Evolutionary conservation across 345 rosid species (phyloP), one percentile per base, ranked within the genome.

Genomic region (Citrus maxima): DNA sequence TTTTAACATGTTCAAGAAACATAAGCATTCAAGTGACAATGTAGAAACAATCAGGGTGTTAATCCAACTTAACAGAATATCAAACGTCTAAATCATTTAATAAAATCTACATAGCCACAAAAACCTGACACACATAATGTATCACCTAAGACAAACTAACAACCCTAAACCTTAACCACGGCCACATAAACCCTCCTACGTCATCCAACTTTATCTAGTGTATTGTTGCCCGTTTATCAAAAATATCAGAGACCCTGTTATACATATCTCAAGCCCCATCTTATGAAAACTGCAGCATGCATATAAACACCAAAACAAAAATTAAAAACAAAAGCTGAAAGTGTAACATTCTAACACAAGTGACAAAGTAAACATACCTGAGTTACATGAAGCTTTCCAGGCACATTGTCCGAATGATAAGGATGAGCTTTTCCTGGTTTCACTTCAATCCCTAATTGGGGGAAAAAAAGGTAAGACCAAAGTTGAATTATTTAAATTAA

Each of bases 381-480:
- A 6, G 99, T 97, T 14, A 94, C 72, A 74, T 86, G 92, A 75
- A 97, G 93, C 83, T 68, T 90, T 74, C 97, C 97, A 28, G 82
- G 76, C 42, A 91, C 91, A 78, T 82, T 87, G 49, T 81, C 86
- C 3, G 93, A 93, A 75, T 85, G 82, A 75, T 82, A 90, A 58
- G 94, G 86, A 74, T 90, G 89, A 40, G 94, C 91, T 76, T 90
- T 88, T 46, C 92, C 97, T 13, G 99, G 96, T 87, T 93, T 91
- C 82, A 97, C 91, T 87, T 94, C 98, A 77, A 92, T 78, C 46
- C 98, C 98, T 92, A 54, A 18, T 54, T 13, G 51, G 51, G 51
- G 18, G 14, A 2, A 14, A 49, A 18, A 51, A 54, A 54, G 5
- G 22, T 18, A 2, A 18, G 58, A 18, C 6, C 1, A 68, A 8